Conservation (phyloP, 257 asterid genomes). For the Fraxinus pennsylvanica region DNA sequence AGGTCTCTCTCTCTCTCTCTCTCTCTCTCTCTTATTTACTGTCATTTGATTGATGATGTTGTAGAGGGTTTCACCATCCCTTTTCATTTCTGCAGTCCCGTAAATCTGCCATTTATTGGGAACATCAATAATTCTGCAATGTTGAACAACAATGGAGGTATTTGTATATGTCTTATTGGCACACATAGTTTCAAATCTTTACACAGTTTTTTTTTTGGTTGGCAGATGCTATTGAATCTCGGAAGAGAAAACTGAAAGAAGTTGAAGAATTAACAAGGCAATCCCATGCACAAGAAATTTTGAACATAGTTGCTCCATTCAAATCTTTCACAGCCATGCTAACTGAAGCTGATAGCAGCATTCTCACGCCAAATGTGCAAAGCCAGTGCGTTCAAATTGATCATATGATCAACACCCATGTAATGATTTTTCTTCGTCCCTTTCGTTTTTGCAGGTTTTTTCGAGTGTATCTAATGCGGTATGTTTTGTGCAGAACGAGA, state of each 20-base stretch:
- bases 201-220: no score
- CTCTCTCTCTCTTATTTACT: background rate
- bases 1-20: background rate
- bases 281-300: slow-evolving; percentile 4
- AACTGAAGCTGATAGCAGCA: slow-evolving; percentile 19
- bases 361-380: background rate
- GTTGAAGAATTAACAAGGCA: slow-evolving; percentile 8
- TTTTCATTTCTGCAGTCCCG: background rate
- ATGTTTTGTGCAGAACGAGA: slow-evolving; percentile 31
- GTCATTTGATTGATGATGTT: background rate
- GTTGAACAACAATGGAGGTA: slow-evolving; percentile 29
- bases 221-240: background rate
- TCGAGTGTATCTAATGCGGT: background rate
- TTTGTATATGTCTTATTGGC: no score
- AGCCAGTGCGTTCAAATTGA: slow-evolving; percentile 17
- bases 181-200: no score
- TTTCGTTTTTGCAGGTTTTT: no score
- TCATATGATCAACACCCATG: slow-evolving; percentile 30
- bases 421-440: background rate
- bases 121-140: slow-evolving; percentile 5
- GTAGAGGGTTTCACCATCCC: background rate
- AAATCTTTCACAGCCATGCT: slow-evolving; percentile 33
- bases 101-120: background rate
- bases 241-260: slow-evolving; percentile 45
- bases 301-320: slow-evolving; percentile 18